Evolutionary conservation across 2,329 filamentous ascomycete genomes (phyloP).

Genomic region (Pseudocercospora ulei): DNA sequence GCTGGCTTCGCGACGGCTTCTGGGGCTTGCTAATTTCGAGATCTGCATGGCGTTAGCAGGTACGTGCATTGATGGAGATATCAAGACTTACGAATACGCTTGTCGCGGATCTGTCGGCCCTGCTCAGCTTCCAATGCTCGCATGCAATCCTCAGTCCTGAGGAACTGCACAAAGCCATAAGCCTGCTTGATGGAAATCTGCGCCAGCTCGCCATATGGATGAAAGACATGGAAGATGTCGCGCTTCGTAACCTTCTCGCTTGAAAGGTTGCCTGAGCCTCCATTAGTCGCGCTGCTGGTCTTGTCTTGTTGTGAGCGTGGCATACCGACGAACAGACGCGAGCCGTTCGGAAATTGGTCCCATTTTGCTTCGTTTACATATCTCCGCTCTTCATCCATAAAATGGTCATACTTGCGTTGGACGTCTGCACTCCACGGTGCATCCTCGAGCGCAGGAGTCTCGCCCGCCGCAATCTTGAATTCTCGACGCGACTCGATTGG

Average conservation of each 20-base stretch:
- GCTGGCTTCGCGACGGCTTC: slow-evolving; percentile 38
- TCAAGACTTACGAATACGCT: slow-evolving; percentile 71
- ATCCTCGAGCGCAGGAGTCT: slow-evolving; percentile 39
- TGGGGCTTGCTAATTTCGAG: slow-evolving; percentile 84
- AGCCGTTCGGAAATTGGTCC: slow-evolving; percentile 69
- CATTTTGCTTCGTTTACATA: slow-evolving; percentile 71
- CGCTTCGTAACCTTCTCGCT: slow-evolving; percentile 88
- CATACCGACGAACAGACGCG: slow-evolving; percentile 71
- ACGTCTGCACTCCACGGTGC: slow-evolving; percentile 48
- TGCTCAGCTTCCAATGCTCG: slow-evolving; percentile 69
- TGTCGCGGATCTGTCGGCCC: slow-evolving; percentile 70
- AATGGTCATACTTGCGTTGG: slow-evolving; percentile 61
- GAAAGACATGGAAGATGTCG: slow-evolving; percentile 86
- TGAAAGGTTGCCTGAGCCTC: slow-evolving; percentile 65
- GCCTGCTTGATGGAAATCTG: slow-evolving; percentile 95
- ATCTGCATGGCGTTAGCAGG: slow-evolving; percentile 50
- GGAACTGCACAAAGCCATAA: slow-evolving; percentile 93
- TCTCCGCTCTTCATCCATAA: slow-evolving; percentile 60
- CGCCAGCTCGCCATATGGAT: slow-evolving; percentile 72
- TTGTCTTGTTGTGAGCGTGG: slow-evolving; percentile 10
- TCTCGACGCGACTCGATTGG: slow-evolving; percentile 29
- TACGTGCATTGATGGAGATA: slow-evolving; percentile 19
- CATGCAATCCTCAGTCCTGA: slow-evolving; percentile 63
- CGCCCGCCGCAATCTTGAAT: slow-evolving; percentile 26
- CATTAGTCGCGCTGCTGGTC: slow-evolving; percentile 7